Percentiles rank a stretch among this genome's conserved stretches.
phyloP scores from a whole-genome alignment of 108 stramenopile species.

The Nitzschia putrida region DNA sequence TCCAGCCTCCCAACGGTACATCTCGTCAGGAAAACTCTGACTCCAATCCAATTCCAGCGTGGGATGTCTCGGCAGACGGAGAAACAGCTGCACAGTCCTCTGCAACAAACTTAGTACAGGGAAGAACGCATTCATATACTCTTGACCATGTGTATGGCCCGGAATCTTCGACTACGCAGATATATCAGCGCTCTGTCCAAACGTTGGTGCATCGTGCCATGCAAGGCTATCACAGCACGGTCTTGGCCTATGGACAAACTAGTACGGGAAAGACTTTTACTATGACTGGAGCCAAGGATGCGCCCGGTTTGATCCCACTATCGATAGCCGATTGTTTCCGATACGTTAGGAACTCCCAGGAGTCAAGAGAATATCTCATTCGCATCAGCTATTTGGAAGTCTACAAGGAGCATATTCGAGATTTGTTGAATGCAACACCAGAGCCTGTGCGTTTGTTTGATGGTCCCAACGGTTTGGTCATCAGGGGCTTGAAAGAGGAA shows the following conservation, averaged over 20 bases:
- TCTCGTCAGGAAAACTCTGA: background rate
- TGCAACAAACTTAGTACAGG: constrained; percentile 30
- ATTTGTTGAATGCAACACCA: constrained; percentile 67
- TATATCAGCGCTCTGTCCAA: constrained; percentile 57
- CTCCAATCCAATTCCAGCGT: constrained; percentile 22
- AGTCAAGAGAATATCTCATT: constrained; percentile 68
- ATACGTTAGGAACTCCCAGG: constrained; percentile 44
- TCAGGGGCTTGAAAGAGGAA: constrained; percentile 87
- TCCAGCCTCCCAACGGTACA: background rate
- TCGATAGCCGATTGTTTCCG: constrained; percentile 69
- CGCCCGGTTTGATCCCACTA: constrained; percentile 67
- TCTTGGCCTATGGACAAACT: constrained; percentile 93
- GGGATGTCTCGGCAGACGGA: constrained; percentile 42
- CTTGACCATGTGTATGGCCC: constrained; percentile 69
- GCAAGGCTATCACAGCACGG: constrained; percentile 91
- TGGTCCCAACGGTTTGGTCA: constrained; percentile 76
- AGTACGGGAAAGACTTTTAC: constrained; percentile 83
- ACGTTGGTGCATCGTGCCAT: constrained; percentile 65
- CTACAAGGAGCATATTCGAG: constrained; percentile 91
- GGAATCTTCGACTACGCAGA: constrained; percentile 31
- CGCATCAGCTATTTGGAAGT: constrained; percentile 92
- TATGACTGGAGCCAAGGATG: constrained; percentile 67
- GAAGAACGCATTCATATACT: constrained; percentile 59
- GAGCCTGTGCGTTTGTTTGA: constrained; percentile 73
- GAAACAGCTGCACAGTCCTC: constrained; percentile 48